Evolutionary conservation across 306 rosid genomes (phyloP), one percentile per base, ranked within the genome.

Genomic region (peach (Prunus persica)): DNA sequence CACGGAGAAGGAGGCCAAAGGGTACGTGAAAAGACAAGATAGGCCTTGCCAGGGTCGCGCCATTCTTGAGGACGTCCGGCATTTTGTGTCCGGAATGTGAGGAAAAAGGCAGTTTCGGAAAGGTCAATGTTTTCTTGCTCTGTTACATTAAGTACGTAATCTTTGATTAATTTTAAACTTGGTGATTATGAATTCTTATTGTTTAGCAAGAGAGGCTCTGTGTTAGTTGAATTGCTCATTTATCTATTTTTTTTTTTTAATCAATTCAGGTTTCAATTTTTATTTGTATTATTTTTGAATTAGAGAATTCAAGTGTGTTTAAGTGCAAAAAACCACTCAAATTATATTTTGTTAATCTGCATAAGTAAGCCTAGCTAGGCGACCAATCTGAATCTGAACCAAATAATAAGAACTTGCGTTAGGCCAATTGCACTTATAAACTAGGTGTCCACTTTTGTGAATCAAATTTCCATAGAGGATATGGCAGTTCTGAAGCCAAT

Each of bases 1-100:
- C 22, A 69, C 83, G 22, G 69, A 62, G 67, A 13, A 49, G 0
- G 84, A 84, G 58, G 86, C 84, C 5, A 68, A 16, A 28, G 74
- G 78, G 32, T 84, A 68, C 7, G 82, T 87, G 68, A 82, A 78
- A 71, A 76, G 34, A 22, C 82, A 56, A 30, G 71, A 87, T 4
- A 70, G 89, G 57, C 77, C 78, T 30, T 18, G 34, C 2, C 47
- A 64, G 67, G 47, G 76, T 1, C 49, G 60, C 43, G 64, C 18
- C 19, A 27, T 83, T 49, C 46, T 87, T 15, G 84, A 81, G 13
- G 74, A 79, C 1, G 11, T 85, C 55, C 49, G 51, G 11, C 63
- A 63, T 13, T 80, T 56, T 55, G 65, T 81, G 67, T 28, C 38
- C 5, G n/a, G 19, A 51, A 12, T 51, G 10, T 56, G 45, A 50